Percentiles rank a stretch among this genome's conserved stretches.
Conservation (phyloP, 768 basidiomycete species). For the Boletus sp. region DNA sequence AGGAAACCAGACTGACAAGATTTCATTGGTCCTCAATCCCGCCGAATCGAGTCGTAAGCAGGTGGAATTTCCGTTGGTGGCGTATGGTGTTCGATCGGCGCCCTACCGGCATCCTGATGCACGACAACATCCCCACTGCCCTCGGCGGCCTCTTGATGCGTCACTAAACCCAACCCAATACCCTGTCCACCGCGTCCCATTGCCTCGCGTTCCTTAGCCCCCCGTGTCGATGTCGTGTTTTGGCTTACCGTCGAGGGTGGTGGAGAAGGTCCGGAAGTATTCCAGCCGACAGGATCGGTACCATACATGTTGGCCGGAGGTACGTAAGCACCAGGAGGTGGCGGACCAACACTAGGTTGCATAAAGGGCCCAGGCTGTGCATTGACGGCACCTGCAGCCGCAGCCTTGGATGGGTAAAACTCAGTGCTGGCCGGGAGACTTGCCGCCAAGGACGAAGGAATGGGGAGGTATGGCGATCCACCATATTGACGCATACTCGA, state of each 20-base stretch:
- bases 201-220: constrained; percentile 27
- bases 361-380: constrained; percentile 9
- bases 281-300: constrained; percentile 19
- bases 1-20: not conserved
- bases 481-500: constrained; percentile 27
- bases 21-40: constrained; percentile 6
- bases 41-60: constrained; percentile 28
- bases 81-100: constrained; percentile 15
- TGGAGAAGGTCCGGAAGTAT: constrained; percentile 18
- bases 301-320: constrained; percentile 12
- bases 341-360: not conserved
- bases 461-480: constrained; percentile 5
- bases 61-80: constrained; percentile 29
- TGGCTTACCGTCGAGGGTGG: constrained; percentile 24
- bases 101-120: constrained; percentile 28
- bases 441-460: constrained; percentile 1
- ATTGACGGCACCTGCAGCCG: not conserved
- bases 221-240: constrained; percentile 10
- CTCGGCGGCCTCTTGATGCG: constrained; percentile 21
- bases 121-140: constrained; percentile 25
- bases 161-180: constrained; percentile 16
- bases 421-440: constrained; percentile 7
- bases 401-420: constrained; percentile 4
- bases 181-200: constrained; percentile 16
- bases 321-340: constrained; percentile 2